A percentile compares a stretch with the other conserved stretches of the same genome.
Conservation (phyloP, 352 stramenopile genomes). For the Nothophytophthora sp. region DNA sequence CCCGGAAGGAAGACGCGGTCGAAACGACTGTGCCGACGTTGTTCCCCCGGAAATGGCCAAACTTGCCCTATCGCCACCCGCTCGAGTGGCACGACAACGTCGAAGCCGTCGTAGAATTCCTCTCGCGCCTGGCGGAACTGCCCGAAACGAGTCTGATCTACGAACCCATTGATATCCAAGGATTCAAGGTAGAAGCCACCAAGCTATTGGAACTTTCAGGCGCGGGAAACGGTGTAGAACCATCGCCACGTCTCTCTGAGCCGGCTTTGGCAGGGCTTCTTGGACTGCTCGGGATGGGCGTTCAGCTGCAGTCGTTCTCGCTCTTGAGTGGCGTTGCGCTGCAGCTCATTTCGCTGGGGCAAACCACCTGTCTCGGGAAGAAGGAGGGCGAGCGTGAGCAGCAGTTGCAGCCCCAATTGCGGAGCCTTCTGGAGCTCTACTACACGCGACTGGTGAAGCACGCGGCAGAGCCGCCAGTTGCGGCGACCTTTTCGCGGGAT, state of each 20-base stretch:
- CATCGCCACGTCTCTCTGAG: conserved; percentile 13
- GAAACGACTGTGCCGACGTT: conserved; percentile 47
- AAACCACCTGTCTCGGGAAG: conserved; percentile 13
- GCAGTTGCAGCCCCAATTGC: conserved; percentile 18
- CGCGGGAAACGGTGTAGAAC: not conserved
- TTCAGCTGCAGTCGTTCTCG: conserved; percentile 71
- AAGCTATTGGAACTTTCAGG: conserved; percentile 6
- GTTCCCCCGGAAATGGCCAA: conserved; percentile 66
- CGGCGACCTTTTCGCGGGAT: conserved; percentile 54
- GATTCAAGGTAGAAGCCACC: conserved; percentile 38
- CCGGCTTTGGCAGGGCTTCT: conserved; percentile 30
- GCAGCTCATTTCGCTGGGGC: conserved; percentile 26
- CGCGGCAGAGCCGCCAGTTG: conserved; percentile 21
- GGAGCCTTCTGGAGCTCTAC: conserved; percentile 28
- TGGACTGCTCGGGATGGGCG: conserved; percentile 47
- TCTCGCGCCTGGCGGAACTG: conserved; percentile 47
- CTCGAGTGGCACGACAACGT: conserved; percentile 47
- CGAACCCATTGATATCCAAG: conserved; percentile 53
- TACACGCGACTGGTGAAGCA: conserved; percentile 30
- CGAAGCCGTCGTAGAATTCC: conserved; percentile 44
- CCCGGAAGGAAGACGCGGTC: conserved; percentile 39
- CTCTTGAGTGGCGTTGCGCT: conserved; percentile 45
- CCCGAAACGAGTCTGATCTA: conserved; percentile 64
- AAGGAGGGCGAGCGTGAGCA: conserved; percentile 5
- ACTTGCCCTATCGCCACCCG: conserved; percentile 59